Evolutionary conservation across 805 yeast species (phyloP).

Genomic region (Metschnikowia continentalis): DNA sequence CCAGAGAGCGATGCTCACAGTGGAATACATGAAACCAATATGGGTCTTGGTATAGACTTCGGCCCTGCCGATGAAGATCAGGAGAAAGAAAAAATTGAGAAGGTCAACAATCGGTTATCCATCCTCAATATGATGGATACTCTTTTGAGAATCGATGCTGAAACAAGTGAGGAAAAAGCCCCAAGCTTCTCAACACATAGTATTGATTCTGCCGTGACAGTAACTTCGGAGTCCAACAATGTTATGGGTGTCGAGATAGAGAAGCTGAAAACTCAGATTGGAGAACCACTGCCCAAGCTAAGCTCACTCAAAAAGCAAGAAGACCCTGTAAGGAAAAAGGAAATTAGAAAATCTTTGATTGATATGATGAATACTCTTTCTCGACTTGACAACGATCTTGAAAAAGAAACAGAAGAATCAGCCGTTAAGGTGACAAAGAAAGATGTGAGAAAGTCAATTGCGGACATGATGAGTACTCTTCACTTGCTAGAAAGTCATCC

Average conservation of each 20-base stretch:
- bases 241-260: neutral
- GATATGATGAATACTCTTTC: slow-evolving; percentile 8
- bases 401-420: slow-evolving; percentile 7
- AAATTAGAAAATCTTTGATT: slow-evolving; percentile 4
- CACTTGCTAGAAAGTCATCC: slow-evolving; percentile 17
- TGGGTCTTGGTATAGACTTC: slow-evolving; percentile 3
- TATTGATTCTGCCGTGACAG: neutral
- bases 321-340: neutral
- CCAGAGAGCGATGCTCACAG: neutral
- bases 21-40: neutral
- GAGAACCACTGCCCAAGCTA: neutral
- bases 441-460: slow-evolving; percentile 22
- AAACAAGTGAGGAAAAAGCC: neutral
- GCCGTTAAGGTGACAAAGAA: slow-evolving; percentile 12
- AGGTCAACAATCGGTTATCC: neutral
- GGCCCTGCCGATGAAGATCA: neutral
- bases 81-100: neutral
- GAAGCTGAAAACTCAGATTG: neutral
- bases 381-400: neutral
- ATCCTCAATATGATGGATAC: slow-evolving; percentile 5
- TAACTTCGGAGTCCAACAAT: neutral
- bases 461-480: slow-evolving; percentile 28
- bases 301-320: neutral
- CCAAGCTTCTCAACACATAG: neutral
- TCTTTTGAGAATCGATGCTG: slow-evolving; percentile 1